These are phyloP conservation scores for Wickerhamomyces hampshirensis DNA, from an alignment of 805 yeast species.

Conservation along the genomic window DNA sequence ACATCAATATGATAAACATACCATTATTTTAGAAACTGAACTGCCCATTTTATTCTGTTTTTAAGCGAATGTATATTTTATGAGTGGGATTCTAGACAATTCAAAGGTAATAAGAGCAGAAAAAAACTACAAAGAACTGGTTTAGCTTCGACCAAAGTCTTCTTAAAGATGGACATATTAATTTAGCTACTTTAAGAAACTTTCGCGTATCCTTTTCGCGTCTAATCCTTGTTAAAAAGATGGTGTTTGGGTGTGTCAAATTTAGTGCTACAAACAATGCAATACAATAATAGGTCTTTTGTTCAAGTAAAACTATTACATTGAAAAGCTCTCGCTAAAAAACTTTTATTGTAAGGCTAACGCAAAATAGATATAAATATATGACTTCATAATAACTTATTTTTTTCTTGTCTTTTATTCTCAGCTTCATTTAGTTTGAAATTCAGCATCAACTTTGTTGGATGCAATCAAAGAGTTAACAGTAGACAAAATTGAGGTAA, in stretches of 20 bases:
- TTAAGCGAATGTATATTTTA: neutral
- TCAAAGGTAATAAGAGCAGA: no score
- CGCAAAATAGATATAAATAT: no score
- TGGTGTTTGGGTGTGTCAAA: neutral
- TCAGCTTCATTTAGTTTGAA: slow-evolving; percentile 6
- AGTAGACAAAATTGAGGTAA: slow-evolving; percentile 61
- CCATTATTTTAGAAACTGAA: slow-evolving; percentile 28
- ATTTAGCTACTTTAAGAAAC: neutral
- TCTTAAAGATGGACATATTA: neutral
- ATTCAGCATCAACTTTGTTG: slow-evolving; percentile 18
- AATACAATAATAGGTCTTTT: no score
- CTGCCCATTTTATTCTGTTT: slow-evolving; percentile 27
- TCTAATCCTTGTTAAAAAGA: no score
- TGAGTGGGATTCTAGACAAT: no score
- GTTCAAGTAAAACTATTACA: no score
- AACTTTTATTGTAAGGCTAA: no score
- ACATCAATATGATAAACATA: no score
- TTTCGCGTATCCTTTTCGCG: neutral
- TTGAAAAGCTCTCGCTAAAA: no score
- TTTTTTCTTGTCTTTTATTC: neutral
- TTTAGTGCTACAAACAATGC: neutral
- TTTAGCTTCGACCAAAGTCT: neutral
- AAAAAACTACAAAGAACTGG: no score
- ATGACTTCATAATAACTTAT: neutral
- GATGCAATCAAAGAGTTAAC: slow-evolving; percentile 38